Conservation (phyloP, 257 asterid genomes). For the Ophiorrhiza pumila region DNA sequence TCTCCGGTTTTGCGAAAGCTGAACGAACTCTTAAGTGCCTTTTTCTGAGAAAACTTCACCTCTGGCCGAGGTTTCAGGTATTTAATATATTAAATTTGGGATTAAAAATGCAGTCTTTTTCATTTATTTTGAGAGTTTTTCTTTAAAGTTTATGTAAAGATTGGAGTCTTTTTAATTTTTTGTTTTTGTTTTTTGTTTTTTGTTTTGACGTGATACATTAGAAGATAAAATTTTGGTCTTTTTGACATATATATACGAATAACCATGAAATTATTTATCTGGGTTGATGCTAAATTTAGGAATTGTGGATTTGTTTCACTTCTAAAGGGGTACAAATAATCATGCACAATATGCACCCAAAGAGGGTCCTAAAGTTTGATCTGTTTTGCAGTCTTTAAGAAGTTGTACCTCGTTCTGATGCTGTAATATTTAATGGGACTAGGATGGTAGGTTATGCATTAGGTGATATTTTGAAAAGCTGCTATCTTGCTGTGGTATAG, state of each 20-base stretch:
- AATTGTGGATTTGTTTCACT: not conserved
- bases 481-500: not conserved
- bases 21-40: slow-evolving; percentile 84
- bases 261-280: not conserved
- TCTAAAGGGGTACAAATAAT: not conserved
- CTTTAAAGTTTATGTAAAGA: not conserved
- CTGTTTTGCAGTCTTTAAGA: not conserved
- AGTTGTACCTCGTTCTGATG: not conserved
- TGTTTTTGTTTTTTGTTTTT: too few relatives aligned
- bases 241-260: not conserved
- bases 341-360: not conserved
- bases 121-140: not conserved
- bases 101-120: too few relatives aligned
- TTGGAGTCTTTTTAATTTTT: too few relatives aligned
- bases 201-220: not conserved
- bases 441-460: not conserved
- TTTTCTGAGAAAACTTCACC: slow-evolving; percentile 72
- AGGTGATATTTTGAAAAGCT: not conserved
- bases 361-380: not conserved
- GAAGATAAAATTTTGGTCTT: too few relatives aligned
- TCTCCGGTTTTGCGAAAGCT: slow-evolving; percentile 91
- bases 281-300: not conserved
- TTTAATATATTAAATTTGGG: not conserved
- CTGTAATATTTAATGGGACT: not conserved
- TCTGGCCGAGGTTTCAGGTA: slow-evolving; percentile 99